Conservation (phyloP, 352 stramenopile genomes). For the Plasmopara muralis region DNA sequence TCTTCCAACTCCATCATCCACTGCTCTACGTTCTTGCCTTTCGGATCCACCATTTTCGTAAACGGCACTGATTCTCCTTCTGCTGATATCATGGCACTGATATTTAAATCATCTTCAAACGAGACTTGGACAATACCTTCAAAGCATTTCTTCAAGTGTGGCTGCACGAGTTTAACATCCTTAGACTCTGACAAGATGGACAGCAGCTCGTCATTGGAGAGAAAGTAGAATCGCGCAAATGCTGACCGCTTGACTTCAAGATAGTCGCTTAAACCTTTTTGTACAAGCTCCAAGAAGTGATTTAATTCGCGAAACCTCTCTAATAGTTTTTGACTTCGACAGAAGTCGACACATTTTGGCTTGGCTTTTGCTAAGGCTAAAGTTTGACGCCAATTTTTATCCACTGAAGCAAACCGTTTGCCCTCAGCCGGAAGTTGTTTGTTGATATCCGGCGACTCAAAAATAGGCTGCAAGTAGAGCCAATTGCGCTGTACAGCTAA, state of each 20-base stretch:
- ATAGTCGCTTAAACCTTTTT: conserved; percentile 90
- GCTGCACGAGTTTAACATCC: conserved; percentile 89
- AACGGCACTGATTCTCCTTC: conserved; percentile 87
- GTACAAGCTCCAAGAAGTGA: conserved; percentile 90
- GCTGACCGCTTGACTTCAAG: conserved; percentile 89
- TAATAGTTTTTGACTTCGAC: conserved; percentile 86
- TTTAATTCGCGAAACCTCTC: conserved; percentile 93
- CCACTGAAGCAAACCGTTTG: conserved; percentile 92
- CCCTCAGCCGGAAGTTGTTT: conserved; percentile 92
- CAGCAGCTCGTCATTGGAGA: conserved; percentile 92
- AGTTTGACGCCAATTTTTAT: conserved; percentile 94
- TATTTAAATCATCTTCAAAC: conserved; percentile 86
- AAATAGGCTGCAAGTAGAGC: conserved; percentile 95
- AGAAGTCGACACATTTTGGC: conserved; percentile 90
- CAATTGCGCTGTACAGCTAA: conserved; percentile 92
- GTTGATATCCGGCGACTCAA: conserved; percentile 94
- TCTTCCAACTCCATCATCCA: conserved; percentile 93
- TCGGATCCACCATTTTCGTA: conserved; percentile 78
- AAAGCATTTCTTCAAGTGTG: conserved; percentile 93
- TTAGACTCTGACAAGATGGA: conserved; percentile 92
- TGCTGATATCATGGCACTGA: conserved; percentile 89
- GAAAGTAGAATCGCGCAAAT: conserved; percentile 91
- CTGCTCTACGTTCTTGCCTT: conserved; percentile 89
- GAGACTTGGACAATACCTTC: conserved; percentile 89
- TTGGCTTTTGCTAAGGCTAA: conserved; percentile 83